Evolutionary conservation across 768 basidiomycete species (phyloP).

Genomic region (Mycena albidolilacea): DNA sequence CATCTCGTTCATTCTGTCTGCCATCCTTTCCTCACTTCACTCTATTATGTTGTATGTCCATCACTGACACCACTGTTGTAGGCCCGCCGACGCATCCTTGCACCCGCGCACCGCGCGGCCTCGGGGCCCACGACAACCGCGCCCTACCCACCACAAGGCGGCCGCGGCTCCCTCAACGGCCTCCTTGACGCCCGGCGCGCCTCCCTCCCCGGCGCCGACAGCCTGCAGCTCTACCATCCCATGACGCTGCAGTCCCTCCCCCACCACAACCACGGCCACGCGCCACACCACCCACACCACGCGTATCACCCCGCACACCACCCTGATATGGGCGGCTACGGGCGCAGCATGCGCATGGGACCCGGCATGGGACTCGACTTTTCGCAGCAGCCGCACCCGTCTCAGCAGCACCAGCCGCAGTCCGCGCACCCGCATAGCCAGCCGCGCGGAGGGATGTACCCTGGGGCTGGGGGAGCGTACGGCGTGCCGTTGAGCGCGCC

Average conservation of each 20-base stretch:
- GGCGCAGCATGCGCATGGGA: conserved; percentile 56
- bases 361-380: conserved; percentile 57
- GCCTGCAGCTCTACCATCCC: conserved; percentile 83
- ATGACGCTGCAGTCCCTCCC: conserved; percentile 80
- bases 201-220: conserved; percentile 77
- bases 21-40: conserved; percentile 22
- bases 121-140: conserved; percentile 84
- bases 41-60: conserved; percentile 37
- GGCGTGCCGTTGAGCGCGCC: conserved; percentile 41
- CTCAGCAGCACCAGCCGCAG: too few relatives aligned
- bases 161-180: conserved; percentile 60
- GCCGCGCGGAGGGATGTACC: conserved; percentile 28
- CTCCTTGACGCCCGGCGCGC: conserved; percentile 67
- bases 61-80: conserved; percentile 47
- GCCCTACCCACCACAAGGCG: conserved; percentile 70
- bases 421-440: conserved; percentile 23
- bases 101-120: conserved; percentile 83
- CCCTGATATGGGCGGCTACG: conserved; percentile 46
- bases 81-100: conserved; percentile 88
- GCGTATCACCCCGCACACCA: conserved; percentile 48
- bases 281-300: conserved; percentile 54
- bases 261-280: conserved; percentile 49
- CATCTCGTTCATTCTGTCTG: conserved; percentile 37
- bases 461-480: conserved; percentile 31
- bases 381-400: conserved; percentile 41